A percentile compares a stretch with the other conserved stretches of the same genome.
phyloP scores from a whole-genome alignment of 2,329 filamentous ascomycete species.

The Aspergillus cejpii region DNA sequence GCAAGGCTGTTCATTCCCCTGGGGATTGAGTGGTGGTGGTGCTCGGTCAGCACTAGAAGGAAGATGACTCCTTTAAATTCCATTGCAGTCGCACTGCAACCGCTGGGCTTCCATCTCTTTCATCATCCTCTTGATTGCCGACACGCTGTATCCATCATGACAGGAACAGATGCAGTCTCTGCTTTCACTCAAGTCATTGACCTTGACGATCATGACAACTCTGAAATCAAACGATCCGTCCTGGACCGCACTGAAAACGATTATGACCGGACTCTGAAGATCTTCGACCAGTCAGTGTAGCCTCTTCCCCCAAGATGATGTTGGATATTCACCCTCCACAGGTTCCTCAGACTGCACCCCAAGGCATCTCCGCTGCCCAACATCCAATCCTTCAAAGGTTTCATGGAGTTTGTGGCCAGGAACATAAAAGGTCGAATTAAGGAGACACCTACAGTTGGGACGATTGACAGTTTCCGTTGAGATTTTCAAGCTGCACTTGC shows the following conservation, averaged over 20 bases:
- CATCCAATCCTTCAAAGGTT: conserved; percentile 2
- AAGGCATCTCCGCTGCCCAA: neutral
- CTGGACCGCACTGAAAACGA: neutral
- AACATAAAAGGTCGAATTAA: neutral
- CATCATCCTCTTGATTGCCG: too few relatives aligned
- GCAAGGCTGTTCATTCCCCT: too few relatives aligned
- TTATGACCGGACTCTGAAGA: neutral
- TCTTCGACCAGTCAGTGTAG: neutral
- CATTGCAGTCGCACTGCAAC: too few relatives aligned
- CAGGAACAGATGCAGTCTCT: too few relatives aligned
- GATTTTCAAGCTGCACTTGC: conserved; percentile 1
- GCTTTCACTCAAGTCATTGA: neutral
- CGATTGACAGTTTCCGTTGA: neutral
- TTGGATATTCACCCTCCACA: neutral
- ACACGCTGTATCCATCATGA: too few relatives aligned
- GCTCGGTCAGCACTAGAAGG: too few relatives aligned
- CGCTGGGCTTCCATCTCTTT: too few relatives aligned
- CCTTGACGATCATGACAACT: conserved; percentile 3
- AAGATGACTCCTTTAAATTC: too few relatives aligned
- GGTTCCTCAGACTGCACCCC: neutral
- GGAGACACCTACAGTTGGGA: conserved; percentile 1
- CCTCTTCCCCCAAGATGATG: neutral
- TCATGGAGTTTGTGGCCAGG: neutral
- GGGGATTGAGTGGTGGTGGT: too few relatives aligned
- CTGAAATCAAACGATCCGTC: conserved; percentile 1